A percentile compares a stretch with the other conserved stretches of the same genome.
Conservation (phyloP, 2,329 filamentous ascomycete species). For the Aspergillaceae sp. region DNA sequence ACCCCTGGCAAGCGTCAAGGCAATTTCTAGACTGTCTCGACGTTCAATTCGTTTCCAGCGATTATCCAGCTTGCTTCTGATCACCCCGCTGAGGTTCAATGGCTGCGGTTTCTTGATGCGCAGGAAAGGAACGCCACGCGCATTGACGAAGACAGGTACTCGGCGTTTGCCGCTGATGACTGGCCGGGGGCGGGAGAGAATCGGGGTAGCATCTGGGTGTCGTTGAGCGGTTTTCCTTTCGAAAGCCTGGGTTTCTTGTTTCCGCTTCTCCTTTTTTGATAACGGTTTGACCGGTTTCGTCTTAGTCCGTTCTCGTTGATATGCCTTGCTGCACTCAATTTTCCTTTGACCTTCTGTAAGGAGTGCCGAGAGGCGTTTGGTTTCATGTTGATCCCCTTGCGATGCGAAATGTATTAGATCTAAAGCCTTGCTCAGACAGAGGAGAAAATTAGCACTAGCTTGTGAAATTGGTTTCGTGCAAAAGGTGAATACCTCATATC, state of each 20-base stretch:
- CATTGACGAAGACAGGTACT: slow-evolving; percentile 34
- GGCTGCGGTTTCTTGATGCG: slow-evolving; percentile 40
- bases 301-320: slow-evolving; percentile 12
- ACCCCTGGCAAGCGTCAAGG: slow-evolving; percentile 26
- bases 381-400: slow-evolving; percentile 18
- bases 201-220: slow-evolving; percentile 26
- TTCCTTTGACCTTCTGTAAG: slow-evolving; percentile 14
- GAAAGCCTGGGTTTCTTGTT: slow-evolving; percentile 15
- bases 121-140: slow-evolving; percentile 35
- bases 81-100: slow-evolving; percentile 28
- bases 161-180: slow-evolving; percentile 29
- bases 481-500: slow-evolving; percentile 29
- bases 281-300: slow-evolving; percentile 13
- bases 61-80: slow-evolving; percentile 27
- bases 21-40: slow-evolving; percentile 22
- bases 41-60: slow-evolving; percentile 27
- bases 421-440: slow-evolving; percentile 21
- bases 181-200: slow-evolving; percentile 28
- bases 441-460: slow-evolving; percentile 1
- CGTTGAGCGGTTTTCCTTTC: slow-evolving; percentile 21
- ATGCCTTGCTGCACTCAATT: slow-evolving; percentile 1
- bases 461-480: neutral
- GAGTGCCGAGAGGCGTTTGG: slow-evolving; percentile 17
- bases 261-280: slow-evolving; percentile 15
- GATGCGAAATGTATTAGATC: slow-evolving; percentile 29